Evolutionary conservation across 139 green algal genomes (phyloP).

Genomic region (Chlamydomonas eustigma): DNA sequence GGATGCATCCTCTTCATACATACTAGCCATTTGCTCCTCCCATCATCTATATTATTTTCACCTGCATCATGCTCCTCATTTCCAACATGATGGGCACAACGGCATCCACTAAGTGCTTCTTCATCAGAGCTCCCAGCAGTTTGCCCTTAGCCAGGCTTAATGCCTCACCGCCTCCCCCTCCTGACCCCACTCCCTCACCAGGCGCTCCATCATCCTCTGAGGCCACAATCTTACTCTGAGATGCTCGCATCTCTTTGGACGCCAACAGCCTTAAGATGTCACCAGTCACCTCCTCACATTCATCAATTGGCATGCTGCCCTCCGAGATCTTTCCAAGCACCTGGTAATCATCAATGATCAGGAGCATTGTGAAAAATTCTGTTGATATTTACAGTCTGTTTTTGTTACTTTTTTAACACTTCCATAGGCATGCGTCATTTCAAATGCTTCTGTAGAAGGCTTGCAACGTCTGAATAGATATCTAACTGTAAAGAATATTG

Average conservation of each 20-base stretch:
- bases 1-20: neutral
- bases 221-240: slow-evolving; percentile 26
- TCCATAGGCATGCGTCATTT: too few relatives aligned
- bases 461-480: too few relatives aligned
- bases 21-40: neutral
- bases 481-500: too few relatives aligned
- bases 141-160: slow-evolving; percentile 35
- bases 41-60: neutral
- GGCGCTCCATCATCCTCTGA: slow-evolving; percentile 36
- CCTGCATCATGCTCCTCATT: slow-evolving; percentile 61
- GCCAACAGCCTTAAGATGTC: slow-evolving; percentile 73
- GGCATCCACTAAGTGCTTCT: slow-evolving; percentile 80
- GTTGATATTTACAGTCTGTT: too few relatives aligned
- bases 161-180: slow-evolving; percentile 6
- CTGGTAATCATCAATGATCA: too few relatives aligned
- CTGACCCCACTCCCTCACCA: slow-evolving; percentile 6
- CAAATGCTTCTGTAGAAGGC: too few relatives aligned
- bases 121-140: slow-evolving; percentile 77
- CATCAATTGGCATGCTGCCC: slow-evolving; percentile 58
- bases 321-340: slow-evolving; percentile 71
- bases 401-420: too few relatives aligned
- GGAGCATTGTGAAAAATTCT: too few relatives aligned
- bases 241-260: slow-evolving; percentile 68
- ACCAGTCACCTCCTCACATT: slow-evolving; percentile 62
- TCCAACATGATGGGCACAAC: slow-evolving; percentile 80